Evolutionary conservation across 148 eudicot species (phyloP), one percentile per base, ranked within the genome.

Genomic region (Silene uniflora): DNA sequence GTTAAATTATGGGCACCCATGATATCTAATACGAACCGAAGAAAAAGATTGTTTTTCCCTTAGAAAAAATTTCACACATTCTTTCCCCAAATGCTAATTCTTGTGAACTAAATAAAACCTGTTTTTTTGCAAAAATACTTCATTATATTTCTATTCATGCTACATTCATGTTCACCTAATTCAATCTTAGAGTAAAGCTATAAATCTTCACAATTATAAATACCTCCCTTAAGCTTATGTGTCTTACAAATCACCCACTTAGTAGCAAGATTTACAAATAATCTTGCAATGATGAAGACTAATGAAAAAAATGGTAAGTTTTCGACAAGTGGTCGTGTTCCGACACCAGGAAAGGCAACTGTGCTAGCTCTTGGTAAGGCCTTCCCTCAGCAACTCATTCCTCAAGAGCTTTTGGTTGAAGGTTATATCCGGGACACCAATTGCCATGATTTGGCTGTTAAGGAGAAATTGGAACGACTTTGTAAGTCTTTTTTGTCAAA

Each of bases 331-430:
- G 75, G 73, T 61, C 89, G 93, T 19, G 32, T 72, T 44, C 89
- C 92, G 0, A 93, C 86, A 3, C 85, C 85, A 0, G 98, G 98
- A 10, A 93, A 84, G 85, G 98, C 98, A 0, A 87, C 97, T 0
- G 77, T 93, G 19, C 88, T 93, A 10, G 98, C 97, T 0, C 73
- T 88, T 17, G 92, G 97, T 4, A 89, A 91, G 86, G 96, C 97
- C 6, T 90, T 89, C 59, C 97, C 98, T 12, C 86, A 91, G 73
- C 97, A 93, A 82, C 83, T 93, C 68, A 78, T 93, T 27, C 97
- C 90, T 22, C 98, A 91, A 76, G 97, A 91, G 7, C 78, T 81
- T 71, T 72, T 93, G 83, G 97, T 91, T 0, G 98, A 93, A 76
- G 97, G 98, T 35, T 93, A 70, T 65, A 67, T 87, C 18, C 97